phyloP scores from a whole-genome alignment of 176 grass and related monocot species.

The Coix lacrymajobi region DNA sequence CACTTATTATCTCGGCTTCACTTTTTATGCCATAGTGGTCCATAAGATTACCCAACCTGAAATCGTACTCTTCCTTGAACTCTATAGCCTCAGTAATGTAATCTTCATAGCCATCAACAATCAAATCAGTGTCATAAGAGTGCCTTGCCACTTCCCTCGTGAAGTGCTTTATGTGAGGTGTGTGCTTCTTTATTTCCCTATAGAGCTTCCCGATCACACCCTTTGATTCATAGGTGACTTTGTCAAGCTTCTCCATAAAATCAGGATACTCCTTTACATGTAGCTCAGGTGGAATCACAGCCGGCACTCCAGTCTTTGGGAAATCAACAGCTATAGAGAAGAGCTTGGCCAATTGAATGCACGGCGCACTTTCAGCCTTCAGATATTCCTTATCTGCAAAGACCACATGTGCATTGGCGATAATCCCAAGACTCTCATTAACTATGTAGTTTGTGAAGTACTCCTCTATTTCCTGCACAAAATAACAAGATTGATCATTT shows the following conservation, averaged over 20 bases:
- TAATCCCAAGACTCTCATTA: slow-evolving; percentile 89
- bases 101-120: slow-evolving; percentile 60
- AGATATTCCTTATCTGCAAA: slow-evolving; percentile 49
- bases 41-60: slow-evolving; percentile 86
- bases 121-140: slow-evolving; percentile 74
- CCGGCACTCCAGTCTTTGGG: slow-evolving; percentile 83
- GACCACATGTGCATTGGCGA: slow-evolving; percentile 76
- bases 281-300: slow-evolving; percentile 50
- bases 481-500: slow-evolving; percentile 1
- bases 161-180: slow-evolving; percentile 43
- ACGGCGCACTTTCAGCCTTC: slow-evolving; percentile 44
- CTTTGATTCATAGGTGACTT: slow-evolving; percentile 54
- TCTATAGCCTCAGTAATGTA: slow-evolving; percentile 41
- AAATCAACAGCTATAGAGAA: slow-evolving; percentile 90
- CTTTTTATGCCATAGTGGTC: slow-evolving; percentile 88
- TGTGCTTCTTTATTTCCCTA: slow-evolving; percentile 71
- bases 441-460: slow-evolving; percentile 91
- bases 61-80: slow-evolving; percentile 84
- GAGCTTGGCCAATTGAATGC: slow-evolving; percentile 64
- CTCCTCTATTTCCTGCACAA: slow-evolving; percentile 62
- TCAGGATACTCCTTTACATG: slow-evolving; percentile 84
- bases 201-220: slow-evolving; percentile 84
- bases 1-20: slow-evolving; percentile 83
- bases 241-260: slow-evolving; percentile 90
- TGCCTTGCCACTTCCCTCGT: slow-evolving; percentile 58